Conservation (phyloP, 1,284 basidiomycete species). For the Schizophyllum commune region DNA sequence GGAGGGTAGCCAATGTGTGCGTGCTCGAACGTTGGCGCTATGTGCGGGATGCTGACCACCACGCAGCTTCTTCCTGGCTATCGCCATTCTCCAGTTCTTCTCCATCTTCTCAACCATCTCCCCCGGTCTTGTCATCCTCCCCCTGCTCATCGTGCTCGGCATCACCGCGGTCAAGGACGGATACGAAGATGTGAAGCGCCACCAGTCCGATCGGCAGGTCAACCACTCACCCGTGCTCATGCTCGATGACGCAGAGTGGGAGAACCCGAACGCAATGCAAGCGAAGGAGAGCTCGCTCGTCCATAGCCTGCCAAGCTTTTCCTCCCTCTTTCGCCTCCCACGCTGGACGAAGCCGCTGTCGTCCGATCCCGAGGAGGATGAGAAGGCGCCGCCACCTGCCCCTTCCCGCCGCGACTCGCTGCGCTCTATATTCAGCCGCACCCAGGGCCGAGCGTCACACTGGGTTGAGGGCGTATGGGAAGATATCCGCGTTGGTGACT, state of each 20-base stretch:
- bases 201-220: constrained; percentile 85
- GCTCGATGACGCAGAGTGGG: constrained; percentile 48
- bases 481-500: constrained; percentile 89
- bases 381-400: neutral
- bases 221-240: constrained; percentile 73
- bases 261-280: constrained; percentile 67
- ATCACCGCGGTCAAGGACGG: constrained; percentile 93
- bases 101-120: constrained; percentile 90
- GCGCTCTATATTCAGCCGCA: neutral
- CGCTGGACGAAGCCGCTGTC: neutral
- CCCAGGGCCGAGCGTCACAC: neutral
- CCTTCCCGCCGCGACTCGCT: neutral
- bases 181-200: constrained; percentile 96
- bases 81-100: constrained; percentile 94
- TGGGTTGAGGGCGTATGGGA: constrained; percentile 57
- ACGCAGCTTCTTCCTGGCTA: constrained; percentile 69
- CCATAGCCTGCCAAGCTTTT: constrained; percentile 20
- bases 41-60: constrained; percentile 2
- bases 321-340: neutral
- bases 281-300: constrained; percentile 76
- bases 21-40: constrained; percentile 18
- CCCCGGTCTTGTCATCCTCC: constrained; percentile 90
- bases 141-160: constrained; percentile 79
- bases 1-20: constrained; percentile 80
- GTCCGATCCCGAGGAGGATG: constrained; percentile 3